Base-by-base conservation (phyloP, 139 green algal species). In the Chlorella sp. region DNA sequence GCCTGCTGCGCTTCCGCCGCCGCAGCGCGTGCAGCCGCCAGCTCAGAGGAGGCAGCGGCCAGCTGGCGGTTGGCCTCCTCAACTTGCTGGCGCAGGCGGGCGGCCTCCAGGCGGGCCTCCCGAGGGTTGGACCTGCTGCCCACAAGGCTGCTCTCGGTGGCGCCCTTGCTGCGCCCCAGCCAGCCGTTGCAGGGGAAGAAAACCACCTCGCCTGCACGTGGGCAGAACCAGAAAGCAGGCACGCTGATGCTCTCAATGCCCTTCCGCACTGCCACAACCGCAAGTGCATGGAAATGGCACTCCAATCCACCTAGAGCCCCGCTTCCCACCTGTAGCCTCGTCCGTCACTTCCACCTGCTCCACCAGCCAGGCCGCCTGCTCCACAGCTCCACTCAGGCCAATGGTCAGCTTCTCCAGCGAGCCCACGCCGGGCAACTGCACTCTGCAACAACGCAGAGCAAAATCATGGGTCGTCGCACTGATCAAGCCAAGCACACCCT, bases 281-380 rank as follows among this genome's bases (percentile, higher is more conserved):
- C 62, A 69, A 28, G 28, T 69, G 62, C 62, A 40, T 38, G 20
- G 13, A 11, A 38, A 32, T 30, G 36, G 62, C 62, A 4, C 36
- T 38, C 3, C 62, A 69, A 16, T 54, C 19, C 46, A 40, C 44
- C 30, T 19, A 36, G n/a, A 5, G 20, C 32, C 64, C 24, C 28
- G 19, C 64, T 74, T 72, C 87, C 65, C 56, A 93, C 91, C 89
- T 87, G 79, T 87, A 32, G 54, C 40, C 40, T 81, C 80, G 68
- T 91, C 85, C 58, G 85, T 85, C 54, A 97, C 89, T 77, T 95
- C 89, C 22, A 93, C 87, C 62, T 90, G 91, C 65, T 93, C 79
- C 80, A 94, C 81, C 67, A 94, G 88, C 93, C 94, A 96, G 30
- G 64, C 88, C 3, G 89, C 43, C 2, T 81, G 77, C 19, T 87